Evolutionary conservation across 2,329 filamentous ascomycete species (phyloP).

Genomic region (Sphaerulina musiva): DNA sequence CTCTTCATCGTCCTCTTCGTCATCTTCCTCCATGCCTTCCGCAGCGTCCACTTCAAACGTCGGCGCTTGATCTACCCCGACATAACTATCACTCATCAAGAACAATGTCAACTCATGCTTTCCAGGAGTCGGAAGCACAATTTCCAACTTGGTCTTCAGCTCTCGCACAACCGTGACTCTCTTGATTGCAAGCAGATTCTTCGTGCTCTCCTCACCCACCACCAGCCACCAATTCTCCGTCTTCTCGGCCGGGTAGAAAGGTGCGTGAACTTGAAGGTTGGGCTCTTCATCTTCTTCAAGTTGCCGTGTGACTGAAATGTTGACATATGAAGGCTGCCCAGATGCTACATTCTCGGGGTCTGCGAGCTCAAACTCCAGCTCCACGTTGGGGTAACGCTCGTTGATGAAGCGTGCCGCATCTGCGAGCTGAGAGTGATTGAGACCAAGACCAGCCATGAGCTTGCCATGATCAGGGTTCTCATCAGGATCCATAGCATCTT

Average conservation of each 20-base stretch:
- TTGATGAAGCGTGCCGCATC: constrained; percentile 95
- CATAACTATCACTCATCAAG: constrained; percentile 94
- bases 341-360: constrained; percentile 74
- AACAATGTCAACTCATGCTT: constrained; percentile 84
- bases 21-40: constrained; percentile 93
- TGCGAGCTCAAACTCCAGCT: constrained; percentile 79
- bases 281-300: constrained; percentile 64
- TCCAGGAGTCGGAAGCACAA: constrained; percentile 76
- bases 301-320: constrained; percentile 78
- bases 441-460: constrained; percentile 68
- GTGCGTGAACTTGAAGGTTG: constrained; percentile 82
- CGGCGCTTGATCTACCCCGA: constrained; percentile 94
- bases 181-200: constrained; percentile 87
- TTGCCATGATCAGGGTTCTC: constrained; percentile 77
- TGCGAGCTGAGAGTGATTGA: constrained; percentile 74
- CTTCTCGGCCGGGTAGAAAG: constrained; percentile 88
- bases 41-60: constrained; percentile 77
- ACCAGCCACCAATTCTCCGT: constrained; percentile 99
- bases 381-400: constrained; percentile 89
- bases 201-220: constrained; percentile 84
- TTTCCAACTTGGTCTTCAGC: constrained; percentile 75
- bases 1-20: constrained; percentile 74
- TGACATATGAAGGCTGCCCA: constrained; percentile 73
- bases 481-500: constrained; percentile 95
- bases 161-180: constrained; percentile 77